Percentiles rank a stretch among this genome's conserved stretches.
These are phyloP conservation scores for Leccinum ochraceum DNA, from an alignment of 768 basidiomycete genomes.

Conservation along the genomic window DNA sequence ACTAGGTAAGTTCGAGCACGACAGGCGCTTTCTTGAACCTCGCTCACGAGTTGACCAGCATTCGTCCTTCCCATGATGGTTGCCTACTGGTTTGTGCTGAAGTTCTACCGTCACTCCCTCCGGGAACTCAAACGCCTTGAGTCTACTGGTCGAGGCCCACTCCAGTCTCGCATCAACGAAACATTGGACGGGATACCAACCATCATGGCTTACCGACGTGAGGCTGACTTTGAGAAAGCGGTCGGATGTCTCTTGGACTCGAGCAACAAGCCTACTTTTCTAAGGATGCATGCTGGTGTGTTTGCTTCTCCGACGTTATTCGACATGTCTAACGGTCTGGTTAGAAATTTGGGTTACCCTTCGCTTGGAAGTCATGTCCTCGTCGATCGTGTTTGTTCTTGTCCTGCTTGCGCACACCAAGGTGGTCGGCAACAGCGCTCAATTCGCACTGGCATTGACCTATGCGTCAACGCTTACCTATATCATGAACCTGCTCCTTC, in stretches of 20 bases:
- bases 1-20: conserved; percentile 36
- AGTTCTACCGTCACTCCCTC: conserved; percentile 48
- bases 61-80: conserved; percentile 28
- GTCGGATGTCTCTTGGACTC: conserved; percentile 25
- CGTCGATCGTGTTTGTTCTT: conserved; percentile 25
- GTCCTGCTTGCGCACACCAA: conserved; percentile 31
- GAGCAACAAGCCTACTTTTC: conserved; percentile 32
- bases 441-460: conserved; percentile 32
- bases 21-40: neutral
- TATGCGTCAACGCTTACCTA: conserved; percentile 29
- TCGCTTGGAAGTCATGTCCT: conserved; percentile 33
- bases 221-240: conserved; percentile 25
- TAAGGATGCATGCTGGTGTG: conserved; percentile 28
- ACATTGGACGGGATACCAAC: conserved; percentile 47
- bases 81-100: conserved; percentile 43
- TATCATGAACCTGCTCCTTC: conserved; percentile 31
- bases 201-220: conserved; percentile 48
- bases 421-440: conserved; percentile 22
- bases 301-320: neutral
- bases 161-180: conserved; percentile 55
- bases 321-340: neutral
- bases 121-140: conserved; percentile 50
- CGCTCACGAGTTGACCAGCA: conserved; percentile 24
- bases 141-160: conserved; percentile 45
- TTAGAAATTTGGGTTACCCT: conserved; percentile 35